These are phyloP conservation scores for Bryum argenteum DNA, from an alignment of 225 moss, liverwort and hornwort species.

Conservation along the genomic window DNA sequence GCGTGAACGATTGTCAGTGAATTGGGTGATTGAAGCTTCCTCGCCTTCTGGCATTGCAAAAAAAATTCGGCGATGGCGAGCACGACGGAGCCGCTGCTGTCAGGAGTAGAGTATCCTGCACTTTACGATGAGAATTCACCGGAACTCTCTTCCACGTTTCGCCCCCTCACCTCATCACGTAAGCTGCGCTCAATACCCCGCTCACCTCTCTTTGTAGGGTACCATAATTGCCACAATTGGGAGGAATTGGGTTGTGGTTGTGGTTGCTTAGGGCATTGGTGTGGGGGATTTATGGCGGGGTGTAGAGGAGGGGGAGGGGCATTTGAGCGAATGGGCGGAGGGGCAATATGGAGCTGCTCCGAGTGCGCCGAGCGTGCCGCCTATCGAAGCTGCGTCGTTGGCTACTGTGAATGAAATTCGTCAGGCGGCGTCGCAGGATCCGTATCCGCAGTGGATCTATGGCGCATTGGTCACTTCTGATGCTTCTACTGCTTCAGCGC, in stretches of 20 bases:
- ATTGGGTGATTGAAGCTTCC: background rate
- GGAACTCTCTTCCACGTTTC: slow-evolving; percentile 50
- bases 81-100: slow-evolving; percentile 34
- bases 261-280: background rate
- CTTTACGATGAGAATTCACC: slow-evolving; percentile 3
- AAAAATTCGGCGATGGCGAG: slow-evolving; percentile 31
- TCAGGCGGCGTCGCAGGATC: slow-evolving; percentile 71
- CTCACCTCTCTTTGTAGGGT: background rate
- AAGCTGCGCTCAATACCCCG: background rate
- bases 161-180: slow-evolving; percentile 41
- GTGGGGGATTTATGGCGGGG: background rate
- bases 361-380: slow-evolving; percentile 51
- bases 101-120: slow-evolving; percentile 34
- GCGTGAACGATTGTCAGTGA: background rate
- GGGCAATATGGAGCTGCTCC: slow-evolving; percentile 41
- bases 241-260: too few species aligned
- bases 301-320: slow-evolving; percentile 56
- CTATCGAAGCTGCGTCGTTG: slow-evolving; percentile 47
- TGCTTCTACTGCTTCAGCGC: slow-evolving; percentile 16
- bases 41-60: background rate
- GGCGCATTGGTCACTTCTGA: slow-evolving; percentile 78
- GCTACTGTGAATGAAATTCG: slow-evolving; percentile 78
- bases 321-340: slow-evolving; percentile 60
- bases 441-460: slow-evolving; percentile 93
- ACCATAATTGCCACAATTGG: too few species aligned